Base-by-base conservation (phyloP, 257 asterid genomes). In the Nyctanthes arbortristis region DNA sequence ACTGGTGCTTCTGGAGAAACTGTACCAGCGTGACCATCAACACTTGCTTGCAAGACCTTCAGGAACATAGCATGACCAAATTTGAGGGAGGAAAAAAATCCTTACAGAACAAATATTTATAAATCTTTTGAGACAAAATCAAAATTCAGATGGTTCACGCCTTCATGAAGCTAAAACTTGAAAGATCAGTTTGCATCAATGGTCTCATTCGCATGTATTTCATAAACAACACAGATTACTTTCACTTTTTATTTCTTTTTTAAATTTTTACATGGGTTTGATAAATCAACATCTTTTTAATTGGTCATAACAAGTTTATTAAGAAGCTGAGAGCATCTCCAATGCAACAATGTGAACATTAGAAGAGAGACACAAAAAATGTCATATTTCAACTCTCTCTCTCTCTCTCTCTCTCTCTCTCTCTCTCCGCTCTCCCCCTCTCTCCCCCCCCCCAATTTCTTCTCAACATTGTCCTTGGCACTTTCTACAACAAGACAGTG, bases 21-120 rank as follows among this genome's bases (percentile, higher is more conserved):
- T 60, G 70, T 76, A 67, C 75, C 86, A 67, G 66, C 78, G 25
- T 75, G 77, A 77, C 74, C 78, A 65, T 84, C 91, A 70, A 61
- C 78, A 68, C 93, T 94, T 70, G 87, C 92, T 74, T 76, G 87
- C 85, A 94, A 70, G 77, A 90, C 96, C 99, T 93, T 78, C 80
- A 75, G 68, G 29, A 69, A 60, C 57, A 67, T 52, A 67, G 72
- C 34, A 57, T 4, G 68, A 66, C 24, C 61, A 37, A 8, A 16
- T 24, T 36, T 69, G 37, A 73, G 65, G 66, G 37, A 61, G 65
- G 33, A 66, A 59, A 14, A 29, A 37, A 55, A n/a, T 29, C 57
- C 31, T 66, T 13, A 40, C 65, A 66, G 36, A 36, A 52, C 39
- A 58, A 45, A 65, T 13, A 33, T 43, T 22, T 18, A 40, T 64